Conservation (phyloP, 2,329 filamentous ascomycete genomes). For the Akanthomyces lecanii region DNA sequence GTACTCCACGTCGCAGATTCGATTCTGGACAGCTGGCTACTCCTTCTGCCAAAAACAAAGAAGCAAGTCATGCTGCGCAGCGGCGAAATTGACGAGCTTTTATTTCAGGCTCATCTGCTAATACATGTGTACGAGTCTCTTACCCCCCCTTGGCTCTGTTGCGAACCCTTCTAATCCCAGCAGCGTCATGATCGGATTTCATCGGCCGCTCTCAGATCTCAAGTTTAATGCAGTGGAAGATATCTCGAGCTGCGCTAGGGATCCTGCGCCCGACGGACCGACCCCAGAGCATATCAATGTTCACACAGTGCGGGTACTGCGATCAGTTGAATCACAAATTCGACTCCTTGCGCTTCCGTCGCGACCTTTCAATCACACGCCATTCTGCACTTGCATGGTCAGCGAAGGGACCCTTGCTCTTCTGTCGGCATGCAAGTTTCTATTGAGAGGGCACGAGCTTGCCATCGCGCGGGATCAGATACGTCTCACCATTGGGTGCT, state of each 20-base stretch:
- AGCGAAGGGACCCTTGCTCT: conserved; percentile 34
- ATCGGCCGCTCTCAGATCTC: conserved; percentile 37
- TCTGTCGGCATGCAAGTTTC: conserved; percentile 34
- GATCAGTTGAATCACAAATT: conserved; percentile 35
- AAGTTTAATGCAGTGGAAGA: conserved; percentile 35
- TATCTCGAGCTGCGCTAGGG: conserved; percentile 34
- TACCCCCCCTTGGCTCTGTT: background rate
- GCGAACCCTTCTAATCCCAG: background rate
- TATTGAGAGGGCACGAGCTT: conserved; percentile 31
- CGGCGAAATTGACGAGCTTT: conserved; percentile 29
- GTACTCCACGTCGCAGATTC: conserved; percentile 34
- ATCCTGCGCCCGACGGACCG: conserved; percentile 20
- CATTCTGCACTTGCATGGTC: conserved; percentile 39
- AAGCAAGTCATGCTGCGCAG: conserved; percentile 29
- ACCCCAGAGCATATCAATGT: conserved; percentile 28
- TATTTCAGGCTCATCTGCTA: conserved; percentile 27
- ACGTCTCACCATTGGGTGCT: conserved; percentile 37
- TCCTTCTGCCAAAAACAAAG: conserved; percentile 32
- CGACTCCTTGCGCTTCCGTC: conserved; percentile 35
- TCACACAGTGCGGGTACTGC: conserved; percentile 36
- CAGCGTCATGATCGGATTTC: conserved; percentile 33
- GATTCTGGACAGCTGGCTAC: conserved; percentile 35
- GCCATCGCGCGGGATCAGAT: conserved; percentile 38
- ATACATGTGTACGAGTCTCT: conserved; percentile 24
- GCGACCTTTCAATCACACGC: conserved; percentile 32